phyloP scores from a whole-genome alignment of 768 basidiomycete genomes.

The Antrodiella citrinella region DNA sequence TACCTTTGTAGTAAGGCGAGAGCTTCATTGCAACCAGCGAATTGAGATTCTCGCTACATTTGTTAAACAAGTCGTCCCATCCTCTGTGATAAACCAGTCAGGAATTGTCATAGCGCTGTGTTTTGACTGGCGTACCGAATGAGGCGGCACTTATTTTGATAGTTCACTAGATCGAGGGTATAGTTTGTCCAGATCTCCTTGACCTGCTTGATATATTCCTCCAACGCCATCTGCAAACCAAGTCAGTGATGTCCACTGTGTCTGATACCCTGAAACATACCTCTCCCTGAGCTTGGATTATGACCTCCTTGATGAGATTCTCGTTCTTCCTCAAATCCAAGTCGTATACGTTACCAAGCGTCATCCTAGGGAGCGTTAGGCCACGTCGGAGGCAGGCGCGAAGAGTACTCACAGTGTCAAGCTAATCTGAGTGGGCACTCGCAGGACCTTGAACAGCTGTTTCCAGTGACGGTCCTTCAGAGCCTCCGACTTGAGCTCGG shows the following conservation, averaged over 20 bases:
- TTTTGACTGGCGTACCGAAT: constrained; percentile 61
- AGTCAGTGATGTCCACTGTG: background rate
- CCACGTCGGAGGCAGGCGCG: background rate
- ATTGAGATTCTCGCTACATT: constrained; percentile 95
- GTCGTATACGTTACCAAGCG: constrained; percentile 93
- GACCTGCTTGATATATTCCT: constrained; percentile 94
- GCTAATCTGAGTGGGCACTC: constrained; percentile 66
- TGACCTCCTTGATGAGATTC: constrained; percentile 83
- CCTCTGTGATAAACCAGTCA: no score
- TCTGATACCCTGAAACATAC: constrained; percentile 28
- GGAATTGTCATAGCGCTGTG: no score
- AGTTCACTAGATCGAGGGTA: constrained; percentile 92
- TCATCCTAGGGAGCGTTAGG: constrained; percentile 54
- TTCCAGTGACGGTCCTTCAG: constrained; percentile 98
- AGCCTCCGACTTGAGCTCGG: constrained; percentile 94
- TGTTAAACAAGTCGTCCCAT: constrained; percentile 96
- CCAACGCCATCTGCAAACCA: constrained; percentile 74
- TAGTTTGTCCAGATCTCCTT: constrained; percentile 97
- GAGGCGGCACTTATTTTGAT: constrained; percentile 96
- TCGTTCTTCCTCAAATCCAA: constrained; percentile 95
- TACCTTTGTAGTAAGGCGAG: constrained; percentile 97
- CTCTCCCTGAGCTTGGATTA: constrained; percentile 96
- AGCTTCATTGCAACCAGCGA: constrained; percentile 95
- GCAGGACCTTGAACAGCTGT: constrained; percentile 86
- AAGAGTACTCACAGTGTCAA: constrained; percentile 52